Evolutionary conservation across 305 asterid species (phyloP).

Genomic region (Fraxinus velutina): DNA sequence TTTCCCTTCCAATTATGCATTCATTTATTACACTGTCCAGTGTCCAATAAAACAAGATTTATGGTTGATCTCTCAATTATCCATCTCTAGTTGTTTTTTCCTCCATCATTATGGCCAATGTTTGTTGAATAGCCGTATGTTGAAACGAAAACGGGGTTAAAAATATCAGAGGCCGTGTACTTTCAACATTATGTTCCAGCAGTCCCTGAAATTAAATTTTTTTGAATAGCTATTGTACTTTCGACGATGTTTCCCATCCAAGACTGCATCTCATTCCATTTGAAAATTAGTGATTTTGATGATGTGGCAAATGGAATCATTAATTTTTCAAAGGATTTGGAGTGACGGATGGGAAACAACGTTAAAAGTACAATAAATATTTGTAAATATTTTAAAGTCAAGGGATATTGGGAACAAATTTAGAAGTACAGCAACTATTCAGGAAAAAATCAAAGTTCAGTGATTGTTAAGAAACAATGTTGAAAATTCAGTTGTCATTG

Average conservation of each 20-base stretch:
- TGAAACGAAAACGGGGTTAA: neutral
- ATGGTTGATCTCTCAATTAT: neutral
- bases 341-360: neutral
- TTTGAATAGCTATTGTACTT: neutral
- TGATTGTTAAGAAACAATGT: neutral
- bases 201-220: neutral
- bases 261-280: neutral
- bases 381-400: neutral
- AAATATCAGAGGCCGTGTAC: neutral
- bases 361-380: neutral
- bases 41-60: neutral
- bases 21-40: neutral
- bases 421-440: neutral
- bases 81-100: neutral
- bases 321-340: neutral
- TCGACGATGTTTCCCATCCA: neutral
- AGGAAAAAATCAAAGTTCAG: neutral
- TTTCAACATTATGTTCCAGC: neutral
- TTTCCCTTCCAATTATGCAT: neutral
- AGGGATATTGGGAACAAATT: neutral
- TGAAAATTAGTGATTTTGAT: neutral
- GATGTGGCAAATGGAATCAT: neutral
- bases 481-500: neutral
- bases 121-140: neutral
- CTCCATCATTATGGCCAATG: neutral